A percentile compares a stretch with the other conserved stretches of the same genome.
Evolutionary conservation across 306 rosid species (phyloP).

Genomic region (Gleditsia sinensis): DNA sequence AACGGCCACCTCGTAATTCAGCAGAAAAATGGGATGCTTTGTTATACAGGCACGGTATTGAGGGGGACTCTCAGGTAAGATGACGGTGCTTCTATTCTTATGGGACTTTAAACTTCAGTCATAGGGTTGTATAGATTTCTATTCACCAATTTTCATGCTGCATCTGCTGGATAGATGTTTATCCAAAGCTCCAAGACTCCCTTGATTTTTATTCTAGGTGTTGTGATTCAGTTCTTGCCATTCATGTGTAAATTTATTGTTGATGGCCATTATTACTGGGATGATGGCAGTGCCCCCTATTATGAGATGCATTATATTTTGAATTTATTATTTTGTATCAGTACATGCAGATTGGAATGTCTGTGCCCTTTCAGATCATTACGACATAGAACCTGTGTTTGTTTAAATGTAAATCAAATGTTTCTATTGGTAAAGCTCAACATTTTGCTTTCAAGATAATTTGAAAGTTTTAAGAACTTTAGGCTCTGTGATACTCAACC

Average conservation of each 20-base stretch:
- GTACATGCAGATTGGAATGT: background rate
- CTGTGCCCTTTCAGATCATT: slow-evolving; percentile 1
- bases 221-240: slow-evolving; percentile 8
- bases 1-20: slow-evolving; percentile 73
- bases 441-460: slow-evolving; percentile 1
- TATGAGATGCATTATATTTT: background rate
- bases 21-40: slow-evolving; percentile 97
- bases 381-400: background rate
- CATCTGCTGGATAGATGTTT: background rate
- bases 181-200: slow-evolving; percentile 1
- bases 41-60: slow-evolving; percentile 71
- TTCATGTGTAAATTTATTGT: background rate
- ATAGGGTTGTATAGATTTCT: background rate
- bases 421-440: slow-evolving; percentile 4
- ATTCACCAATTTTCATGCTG: background rate
- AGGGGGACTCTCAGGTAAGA: slow-evolving; percentile 71
- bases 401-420: background rate
- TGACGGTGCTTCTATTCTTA: slow-evolving; percentile 15
- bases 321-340: background rate
- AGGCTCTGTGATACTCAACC: background rate
- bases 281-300: background rate
- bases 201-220: background rate
- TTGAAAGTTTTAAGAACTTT: slow-evolving; percentile 2
- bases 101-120: background rate
- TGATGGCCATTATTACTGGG: slow-evolving; percentile 3